Percentiles rank a stretch among this genome's conserved stretches.
Evolutionary conservation across 2,329 filamentous ascomycete genomes (phyloP).

Genomic region (Fusarium newnesense): DNA sequence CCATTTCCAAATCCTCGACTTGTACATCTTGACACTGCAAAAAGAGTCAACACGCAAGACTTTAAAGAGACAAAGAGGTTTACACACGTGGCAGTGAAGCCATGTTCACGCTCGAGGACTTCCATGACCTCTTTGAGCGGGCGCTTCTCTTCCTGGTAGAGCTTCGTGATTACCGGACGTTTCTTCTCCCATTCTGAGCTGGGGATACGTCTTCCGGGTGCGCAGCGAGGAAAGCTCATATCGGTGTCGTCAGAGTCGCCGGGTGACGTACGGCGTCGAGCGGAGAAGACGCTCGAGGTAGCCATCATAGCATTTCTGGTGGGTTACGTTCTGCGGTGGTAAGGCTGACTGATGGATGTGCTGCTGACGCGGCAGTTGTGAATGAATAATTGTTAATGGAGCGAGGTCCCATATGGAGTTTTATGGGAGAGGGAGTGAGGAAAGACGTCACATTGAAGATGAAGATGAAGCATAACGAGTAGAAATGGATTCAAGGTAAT

Average conservation of each 20-base stretch:
- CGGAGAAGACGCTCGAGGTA: conserved; percentile 35
- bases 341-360: not conserved
- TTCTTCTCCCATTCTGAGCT: conserved; percentile 49
- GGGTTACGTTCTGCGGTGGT: not conserved
- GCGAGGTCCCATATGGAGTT: not conserved
- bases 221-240: conserved; percentile 38
- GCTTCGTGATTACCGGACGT: conserved; percentile 49
- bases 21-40: conserved; percentile 55
- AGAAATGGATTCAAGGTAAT: not conserved
- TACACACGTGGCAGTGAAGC: conserved; percentile 54
- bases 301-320: conserved; percentile 34
- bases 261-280: conserved; percentile 40
- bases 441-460: conserved; percentile 16
- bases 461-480: not conserved
- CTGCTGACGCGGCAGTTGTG: conserved; percentile 5
- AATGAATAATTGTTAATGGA: not conserved
- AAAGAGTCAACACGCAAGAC: not conserved
- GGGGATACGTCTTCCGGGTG: conserved; percentile 47
- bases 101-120: conserved; percentile 51
- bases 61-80: not conserved
- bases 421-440: not conserved
- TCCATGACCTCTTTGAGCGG: conserved; percentile 55
- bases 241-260: conserved; percentile 46
- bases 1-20: conserved; percentile 56
- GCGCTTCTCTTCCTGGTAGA: conserved; percentile 55